These are phyloP conservation scores for Camellia lanceoleosa DNA, from an alignment of 148 eudicot genomes.

Conservation along the genomic window DNA sequence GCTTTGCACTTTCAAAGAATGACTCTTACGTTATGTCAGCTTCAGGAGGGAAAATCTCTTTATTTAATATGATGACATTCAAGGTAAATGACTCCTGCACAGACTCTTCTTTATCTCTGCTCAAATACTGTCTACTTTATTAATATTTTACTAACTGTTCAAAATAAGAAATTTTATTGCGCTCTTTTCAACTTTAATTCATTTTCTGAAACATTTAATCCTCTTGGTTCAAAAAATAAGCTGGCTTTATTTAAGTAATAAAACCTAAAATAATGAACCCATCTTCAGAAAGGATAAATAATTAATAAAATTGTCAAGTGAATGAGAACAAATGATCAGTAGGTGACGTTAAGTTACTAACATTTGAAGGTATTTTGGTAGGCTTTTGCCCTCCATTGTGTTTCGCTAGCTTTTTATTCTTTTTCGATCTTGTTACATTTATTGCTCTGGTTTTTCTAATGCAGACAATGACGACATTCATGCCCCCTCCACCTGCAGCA, in stretches of 20 bases:
- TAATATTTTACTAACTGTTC: neutral
- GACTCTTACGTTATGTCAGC: slow-evolving; percentile 92
- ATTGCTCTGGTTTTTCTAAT: slow-evolving; percentile 20
- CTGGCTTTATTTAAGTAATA: neutral
- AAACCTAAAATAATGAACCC: slow-evolving; percentile 1
- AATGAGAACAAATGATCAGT: neutral
- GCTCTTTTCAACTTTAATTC: no score
- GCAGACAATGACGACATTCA: slow-evolving; percentile 89
- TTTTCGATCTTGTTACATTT: slow-evolving; percentile 1
- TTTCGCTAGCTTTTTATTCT: neutral
- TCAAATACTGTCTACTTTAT: neutral
- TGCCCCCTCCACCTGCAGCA: slow-evolving; percentile 92
- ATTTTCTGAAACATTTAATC: neutral
- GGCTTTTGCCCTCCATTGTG: neutral
- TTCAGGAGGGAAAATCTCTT: slow-evolving; percentile 82
- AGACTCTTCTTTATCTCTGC: neutral
- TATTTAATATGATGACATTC: slow-evolving; percentile 86
- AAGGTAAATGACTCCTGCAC: slow-evolving; percentile 42
- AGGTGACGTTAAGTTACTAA: neutral
- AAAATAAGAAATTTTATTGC: neutral
- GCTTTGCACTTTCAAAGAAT: slow-evolving; percentile 87
- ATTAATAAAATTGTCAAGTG: neutral
- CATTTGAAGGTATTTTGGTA: neutral
- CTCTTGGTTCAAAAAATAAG: no score
- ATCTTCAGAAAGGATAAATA: neutral